phyloP scores from a whole-genome alignment of 148 eudicot species.

The Persicaria tinctoria region DNA sequence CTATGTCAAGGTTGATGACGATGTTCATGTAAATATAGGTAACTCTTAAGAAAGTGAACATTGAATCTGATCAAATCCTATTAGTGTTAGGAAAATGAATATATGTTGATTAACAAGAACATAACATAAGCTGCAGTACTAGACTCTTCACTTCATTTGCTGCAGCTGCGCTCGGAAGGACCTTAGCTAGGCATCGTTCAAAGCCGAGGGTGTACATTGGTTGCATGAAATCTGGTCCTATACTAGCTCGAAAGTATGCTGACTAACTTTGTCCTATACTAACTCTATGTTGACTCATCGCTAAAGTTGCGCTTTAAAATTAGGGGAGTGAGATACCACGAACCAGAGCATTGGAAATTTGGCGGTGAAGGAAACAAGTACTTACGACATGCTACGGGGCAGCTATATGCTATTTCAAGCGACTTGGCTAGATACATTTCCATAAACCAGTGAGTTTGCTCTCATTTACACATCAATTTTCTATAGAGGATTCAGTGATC shows the following conservation, averaged over 20 bases:
- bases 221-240: constrained; percentile 71
- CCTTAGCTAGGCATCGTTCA: constrained; percentile 32
- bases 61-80: neutral
- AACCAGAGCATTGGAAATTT: constrained; percentile 59
- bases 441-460: constrained; percentile 29
- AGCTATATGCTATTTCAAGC: constrained; percentile 49
- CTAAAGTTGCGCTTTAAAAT: neutral
- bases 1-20: constrained; percentile 62
- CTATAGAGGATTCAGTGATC: neutral
- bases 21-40: constrained; percentile 62
- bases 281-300: neutral
- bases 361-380: constrained; percentile 59
- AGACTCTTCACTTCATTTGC: neutral
- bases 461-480: neutral
- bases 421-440: constrained; percentile 51
- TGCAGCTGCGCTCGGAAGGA: constrained; percentile 40
- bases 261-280: neutral
- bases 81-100: neutral
- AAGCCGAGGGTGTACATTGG: constrained; percentile 54
- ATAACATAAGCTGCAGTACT: neutral
- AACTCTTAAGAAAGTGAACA: neutral
- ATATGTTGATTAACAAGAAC: neutral
- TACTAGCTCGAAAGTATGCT: constrained; percentile 44
- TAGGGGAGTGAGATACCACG: constrained; percentile 56
- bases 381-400: constrained; percentile 61